Evolutionary conservation across 805 yeast species (phyloP).

Genomic region (Candida peoriensis): DNA sequence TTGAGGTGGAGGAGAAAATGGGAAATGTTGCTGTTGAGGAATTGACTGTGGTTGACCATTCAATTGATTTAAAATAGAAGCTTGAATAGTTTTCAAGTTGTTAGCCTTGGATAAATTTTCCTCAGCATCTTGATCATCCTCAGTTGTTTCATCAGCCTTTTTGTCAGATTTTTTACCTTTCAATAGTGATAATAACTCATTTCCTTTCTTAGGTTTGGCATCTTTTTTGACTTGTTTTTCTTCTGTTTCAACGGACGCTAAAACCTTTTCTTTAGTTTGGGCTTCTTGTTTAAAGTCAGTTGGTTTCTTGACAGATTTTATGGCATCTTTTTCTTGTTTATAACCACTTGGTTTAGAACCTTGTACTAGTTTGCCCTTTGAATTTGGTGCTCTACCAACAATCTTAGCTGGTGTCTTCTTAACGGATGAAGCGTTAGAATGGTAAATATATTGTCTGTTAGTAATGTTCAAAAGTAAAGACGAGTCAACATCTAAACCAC

Average conservation of each 20-base stretch:
- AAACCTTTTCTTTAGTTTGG: not conserved
- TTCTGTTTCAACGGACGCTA: slow-evolving; percentile 2
- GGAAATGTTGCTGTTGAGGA: slow-evolving; percentile 7
- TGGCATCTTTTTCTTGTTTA: slow-evolving; percentile 2
- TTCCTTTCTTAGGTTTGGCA: slow-evolving; percentile 25
- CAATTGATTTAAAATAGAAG: slow-evolving; percentile 27
- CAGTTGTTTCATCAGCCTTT: slow-evolving; percentile 10
- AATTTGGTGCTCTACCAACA: slow-evolving; percentile 1
- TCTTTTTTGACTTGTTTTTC: slow-evolving; percentile 4
- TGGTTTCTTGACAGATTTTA: not conserved
- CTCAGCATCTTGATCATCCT: slow-evolving; percentile 11
- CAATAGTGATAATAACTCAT: slow-evolving; percentile 40
- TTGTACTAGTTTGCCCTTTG: slow-evolving; percentile 2
- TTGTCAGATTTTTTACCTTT: slow-evolving; percentile 25
- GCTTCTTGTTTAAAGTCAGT: slow-evolving; percentile 2
- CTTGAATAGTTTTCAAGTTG: slow-evolving; percentile 13
- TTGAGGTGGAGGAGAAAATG: slow-evolving; percentile 8
- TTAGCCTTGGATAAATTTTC: slow-evolving; percentile 3
- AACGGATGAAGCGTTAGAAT: slow-evolving; percentile 54
- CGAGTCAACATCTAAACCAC: slow-evolving; percentile 83
- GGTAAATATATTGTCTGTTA: slow-evolving; percentile 68
- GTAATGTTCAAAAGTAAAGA: slow-evolving; percentile 76
- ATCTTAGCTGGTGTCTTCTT: slow-evolving; percentile 16
- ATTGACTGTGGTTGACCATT: slow-evolving; percentile 13
- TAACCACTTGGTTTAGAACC: slow-evolving; percentile 2